Evolutionary conservation across 805 yeast species (phyloP).

Genomic region (Tetrapisispora iriomotensis): DNA sequence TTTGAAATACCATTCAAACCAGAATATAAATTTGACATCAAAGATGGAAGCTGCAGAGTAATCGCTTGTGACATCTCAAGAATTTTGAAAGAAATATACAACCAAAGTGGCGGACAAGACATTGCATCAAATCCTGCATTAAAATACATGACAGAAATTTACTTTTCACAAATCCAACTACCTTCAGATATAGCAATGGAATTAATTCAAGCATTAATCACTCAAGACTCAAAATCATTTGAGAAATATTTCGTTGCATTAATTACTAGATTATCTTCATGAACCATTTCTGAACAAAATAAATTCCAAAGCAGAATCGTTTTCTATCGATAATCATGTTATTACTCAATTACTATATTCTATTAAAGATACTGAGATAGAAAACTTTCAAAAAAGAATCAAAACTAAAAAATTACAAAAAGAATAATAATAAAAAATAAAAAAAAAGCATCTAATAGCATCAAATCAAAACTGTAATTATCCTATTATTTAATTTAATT

Average conservation of each 20-base stretch:
- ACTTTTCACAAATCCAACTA: conserved; percentile 44
- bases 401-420: neutral
- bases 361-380: too few relatives aligned
- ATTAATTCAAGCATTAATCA: conserved; percentile 49
- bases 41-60: conserved; percentile 72
- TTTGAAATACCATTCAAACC: conserved; percentile 77
- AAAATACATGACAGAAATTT: conserved; percentile 42
- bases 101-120: conserved; percentile 20
- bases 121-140: conserved; percentile 24
- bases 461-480: neutral
- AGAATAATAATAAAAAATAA: neutral
- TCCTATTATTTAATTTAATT: too few relatives aligned
- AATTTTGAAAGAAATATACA: conserved; percentile 53
- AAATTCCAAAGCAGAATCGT: neutral
- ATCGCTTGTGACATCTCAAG: conserved; percentile 67
- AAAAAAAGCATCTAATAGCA: neutral
- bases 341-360: too few relatives aligned
- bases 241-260: conserved; percentile 55
- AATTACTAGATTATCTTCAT: conserved; percentile 21
- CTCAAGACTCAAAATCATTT: conserved; percentile 51
- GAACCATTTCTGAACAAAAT: neutral
- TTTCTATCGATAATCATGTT: too few relatives aligned
- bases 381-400: too few relatives aligned
- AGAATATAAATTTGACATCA: conserved; percentile 46
- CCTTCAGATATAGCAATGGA: conserved; percentile 52